Evolutionary conservation across 805 yeast genomes (phyloP), one percentile per base, ranked within the genome.

Genomic region (Candida anglica): DNA sequence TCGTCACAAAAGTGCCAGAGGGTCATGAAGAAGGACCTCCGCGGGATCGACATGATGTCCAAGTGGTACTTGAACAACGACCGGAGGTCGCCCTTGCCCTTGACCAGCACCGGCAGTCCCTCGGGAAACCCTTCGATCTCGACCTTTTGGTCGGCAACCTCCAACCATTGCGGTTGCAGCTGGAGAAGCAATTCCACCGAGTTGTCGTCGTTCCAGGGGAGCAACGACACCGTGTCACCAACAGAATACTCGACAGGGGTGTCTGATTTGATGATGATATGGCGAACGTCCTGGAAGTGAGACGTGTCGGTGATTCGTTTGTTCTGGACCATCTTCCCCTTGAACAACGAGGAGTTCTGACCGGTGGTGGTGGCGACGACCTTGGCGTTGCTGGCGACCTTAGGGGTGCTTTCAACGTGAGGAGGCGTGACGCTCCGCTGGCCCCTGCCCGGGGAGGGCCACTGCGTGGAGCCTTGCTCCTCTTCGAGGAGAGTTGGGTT

Each of bases 201-300:
- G 0, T 49, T 56, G 5, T 71, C 67, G 29, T 76, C 75, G 50
- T 93, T 93, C 10, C 72, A 58, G 0, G 98, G 95, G 49, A 81
- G 86, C 14, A 93, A 48, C 0, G 83, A 76, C 0, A 83, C 58
- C 0, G 94, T 78, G 50, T 93, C 98, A 4, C 98, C 98, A 1
- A 96, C 89, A 2, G 46, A 36, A 45, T 75, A 85, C 2, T 47
- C 39, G 10, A 67, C 47, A 1, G 47, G 52, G 4, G 38, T 36
- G 1, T 33, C 34, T 1, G 41, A 38, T 18, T 61, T 55, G 13
- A 86, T 61, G 0, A 53, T 50, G 10, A 88, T 55, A 34, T 73
- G 77, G 24, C 96, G 68, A 2, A 91, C 95, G 53, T 93, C 98
- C 56, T 93, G 98, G 60, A 86, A 87, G 60, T 93, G 98, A 33